Conservation (phyloP, 2,329 filamentous ascomycete genomes). For the Tricladium varicosporioides region DNA sequence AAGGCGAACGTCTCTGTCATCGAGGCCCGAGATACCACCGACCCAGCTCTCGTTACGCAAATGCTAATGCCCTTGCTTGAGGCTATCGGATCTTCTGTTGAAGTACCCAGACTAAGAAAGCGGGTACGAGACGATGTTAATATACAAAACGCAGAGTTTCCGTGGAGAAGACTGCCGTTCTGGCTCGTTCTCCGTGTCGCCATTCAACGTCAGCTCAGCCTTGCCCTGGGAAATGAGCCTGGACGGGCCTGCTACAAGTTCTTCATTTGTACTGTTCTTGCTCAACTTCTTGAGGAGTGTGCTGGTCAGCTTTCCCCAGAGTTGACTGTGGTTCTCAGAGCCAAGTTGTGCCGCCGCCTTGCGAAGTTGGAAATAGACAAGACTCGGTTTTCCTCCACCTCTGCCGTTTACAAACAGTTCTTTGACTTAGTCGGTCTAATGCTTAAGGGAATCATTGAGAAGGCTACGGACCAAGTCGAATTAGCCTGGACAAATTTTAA, state of each 20-base stretch:
- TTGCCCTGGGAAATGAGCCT: slow-evolving; percentile 37
- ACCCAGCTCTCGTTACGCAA: slow-evolving; percentile 59
- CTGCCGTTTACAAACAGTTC: slow-evolving; percentile 29
- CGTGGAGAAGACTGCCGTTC: slow-evolving; percentile 61
- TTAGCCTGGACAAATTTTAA: slow-evolving; percentile 43
- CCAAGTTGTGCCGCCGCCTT: slow-evolving; percentile 56
- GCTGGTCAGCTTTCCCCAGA: slow-evolving; percentile 35
- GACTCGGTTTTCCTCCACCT: slow-evolving; percentile 10
- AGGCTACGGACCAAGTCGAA: slow-evolving; percentile 33
- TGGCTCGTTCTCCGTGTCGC: slow-evolving; percentile 63
- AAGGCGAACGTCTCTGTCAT: slow-evolving; percentile 50
- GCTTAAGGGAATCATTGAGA: slow-evolving; percentile 33
- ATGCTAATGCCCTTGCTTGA: slow-evolving; percentile 60
- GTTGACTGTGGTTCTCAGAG: slow-evolving; percentile 39
- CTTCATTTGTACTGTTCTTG: slow-evolving; percentile 45
- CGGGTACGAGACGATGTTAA: slow-evolving; percentile 62
- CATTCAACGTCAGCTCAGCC: slow-evolving; percentile 49
- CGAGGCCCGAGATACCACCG: slow-evolving; percentile 56
- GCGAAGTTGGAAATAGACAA: slow-evolving; percentile 52
- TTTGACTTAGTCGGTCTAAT: slow-evolving; percentile 30
- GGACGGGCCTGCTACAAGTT: slow-evolving; percentile 56
- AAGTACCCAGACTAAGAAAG: slow-evolving; percentile 48
- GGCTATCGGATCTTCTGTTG: slow-evolving; percentile 44
- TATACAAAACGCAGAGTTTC: slow-evolving; percentile 44
- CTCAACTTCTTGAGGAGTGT: slow-evolving; percentile 44